phyloP scores from a whole-genome alignment of 73 alveolate species.

The Vitrella brassicaformis region DNA sequence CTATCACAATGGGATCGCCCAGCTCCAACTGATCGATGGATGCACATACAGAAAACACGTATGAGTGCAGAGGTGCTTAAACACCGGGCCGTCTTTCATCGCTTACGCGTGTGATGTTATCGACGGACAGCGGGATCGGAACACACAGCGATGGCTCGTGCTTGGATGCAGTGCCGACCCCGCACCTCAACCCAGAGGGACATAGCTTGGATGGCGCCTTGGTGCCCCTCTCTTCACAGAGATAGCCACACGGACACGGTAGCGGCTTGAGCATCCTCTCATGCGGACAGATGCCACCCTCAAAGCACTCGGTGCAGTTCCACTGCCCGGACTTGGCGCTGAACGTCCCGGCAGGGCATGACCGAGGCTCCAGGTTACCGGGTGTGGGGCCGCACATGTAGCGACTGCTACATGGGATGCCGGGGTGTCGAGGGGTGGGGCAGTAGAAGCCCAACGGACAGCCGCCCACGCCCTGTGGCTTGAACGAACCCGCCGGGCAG shows the following conservation, averaged over 20 bases:
- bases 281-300: constrained; percentile 35
- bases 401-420: neutral
- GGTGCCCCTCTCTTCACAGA: constrained; percentile 21
- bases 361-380: constrained; percentile 20
- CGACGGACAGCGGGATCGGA: too few relatives aligned
- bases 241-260: constrained; percentile 33
- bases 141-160: too few relatives aligned
- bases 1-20: too few relatives aligned
- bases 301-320: constrained; percentile 34
- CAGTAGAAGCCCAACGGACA: constrained; percentile 35
- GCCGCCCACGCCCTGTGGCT: constrained; percentile 21
- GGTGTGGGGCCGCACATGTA: constrained; percentile 32
- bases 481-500: constrained; percentile 20
- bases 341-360: constrained; percentile 27
- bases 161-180: too few relatives aligned
- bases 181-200: constrained; percentile 35
- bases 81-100: too few relatives aligned
- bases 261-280: constrained; percentile 17
- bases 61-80: too few relatives aligned
- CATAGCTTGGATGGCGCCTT: constrained; percentile 16
- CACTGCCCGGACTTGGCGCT: constrained; percentile 30
- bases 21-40: too few relatives aligned
- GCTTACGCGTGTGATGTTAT: too few relatives aligned
- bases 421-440: constrained; percentile 33
- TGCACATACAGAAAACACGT: too few relatives aligned